Percentiles rank a stretch among this genome's conserved stretches.
phyloP scores from a whole-genome alignment of 257 asterid species.

The Nyctanthes arbortristis region DNA sequence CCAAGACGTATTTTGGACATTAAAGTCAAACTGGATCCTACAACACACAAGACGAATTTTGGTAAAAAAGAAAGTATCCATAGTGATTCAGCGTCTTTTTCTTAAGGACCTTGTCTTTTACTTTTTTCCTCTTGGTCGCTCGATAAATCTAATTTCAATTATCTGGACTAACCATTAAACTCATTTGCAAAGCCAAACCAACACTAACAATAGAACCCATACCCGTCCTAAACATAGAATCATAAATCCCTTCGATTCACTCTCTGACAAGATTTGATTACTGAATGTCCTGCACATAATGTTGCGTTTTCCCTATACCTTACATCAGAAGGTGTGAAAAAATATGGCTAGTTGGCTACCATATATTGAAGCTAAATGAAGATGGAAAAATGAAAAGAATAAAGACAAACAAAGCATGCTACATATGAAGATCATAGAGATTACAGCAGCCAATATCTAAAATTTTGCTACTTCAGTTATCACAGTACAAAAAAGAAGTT shows the following conservation, averaged over 20 bases:
- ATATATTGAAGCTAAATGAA: background rate
- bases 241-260: no score
- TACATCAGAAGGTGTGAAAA: background rate
- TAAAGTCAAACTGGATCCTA: background rate
- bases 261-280: no score
- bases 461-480: constrained; percentile 8
- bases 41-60: background rate
- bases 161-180: background rate
- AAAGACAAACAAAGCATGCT: background rate
- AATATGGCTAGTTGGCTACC: background rate
- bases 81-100: background rate
- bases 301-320: background rate
- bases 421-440: background rate
- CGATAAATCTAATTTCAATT: background rate
- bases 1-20: background rate
- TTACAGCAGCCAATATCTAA: background rate
- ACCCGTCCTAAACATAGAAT: no score
- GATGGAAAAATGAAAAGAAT: constrained; percentile 9
- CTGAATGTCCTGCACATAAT: no score
- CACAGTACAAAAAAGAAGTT: constrained; percentile 19
- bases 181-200: background rate
- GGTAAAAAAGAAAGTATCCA: background rate
- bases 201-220: no score
- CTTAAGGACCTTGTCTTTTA: background rate
- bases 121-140: background rate